Base-by-base conservation (phyloP, 2,329 filamentous ascomycete genomes). In the Ciborinia camelliae region DNA sequence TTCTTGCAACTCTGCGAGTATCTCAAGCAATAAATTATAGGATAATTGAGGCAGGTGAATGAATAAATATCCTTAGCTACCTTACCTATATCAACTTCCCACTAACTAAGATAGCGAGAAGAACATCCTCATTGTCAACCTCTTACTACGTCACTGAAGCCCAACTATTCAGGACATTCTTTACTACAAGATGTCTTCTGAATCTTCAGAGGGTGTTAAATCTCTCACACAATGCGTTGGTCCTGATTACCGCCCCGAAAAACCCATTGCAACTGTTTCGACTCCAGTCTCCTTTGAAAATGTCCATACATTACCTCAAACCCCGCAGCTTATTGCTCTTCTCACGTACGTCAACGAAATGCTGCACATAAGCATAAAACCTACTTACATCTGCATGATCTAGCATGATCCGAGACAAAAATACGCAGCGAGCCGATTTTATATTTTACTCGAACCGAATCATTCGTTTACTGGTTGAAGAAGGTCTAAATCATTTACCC, bases 401-500 rank as follows among this genome's bases (percentile, higher is more conserved):
- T 73, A 98, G 94, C 68, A 97, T 97, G 85, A 98, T 99, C 75
- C 90, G 95, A 72, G 92, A 97, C 78, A 91, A 90, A 77, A 85
- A 89, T 71, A 99, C 95, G 7, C 86, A 89, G 64, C 90, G 95
- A 66, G 95, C 92, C 68, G 95, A 99, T 78, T 99, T 99, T 77
- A 97, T 99, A 75, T 99, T 99, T 80, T 97, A 98, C 81, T 97
- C 93, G 51, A 99, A 99, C 79, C 88, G 95, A 66, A 98, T 99
- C 76, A 98, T 98, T 76, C 91, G 95, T 39, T 84, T 99, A 50
- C 84, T 99, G 8, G 95, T 99, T 48, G 95, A 99, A 78, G 95
- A 99, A 79, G 95, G 95, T 4, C 83, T 99, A 63, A 99, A 99
- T 78, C 95, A 99, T 77, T 85, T 99, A 50, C 95, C 95, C 1